These are phyloP conservation scores for Yamadazyma dushanensis DNA, from an alignment of 1,139 yeast genomes.

Conservation along the genomic window DNA sequence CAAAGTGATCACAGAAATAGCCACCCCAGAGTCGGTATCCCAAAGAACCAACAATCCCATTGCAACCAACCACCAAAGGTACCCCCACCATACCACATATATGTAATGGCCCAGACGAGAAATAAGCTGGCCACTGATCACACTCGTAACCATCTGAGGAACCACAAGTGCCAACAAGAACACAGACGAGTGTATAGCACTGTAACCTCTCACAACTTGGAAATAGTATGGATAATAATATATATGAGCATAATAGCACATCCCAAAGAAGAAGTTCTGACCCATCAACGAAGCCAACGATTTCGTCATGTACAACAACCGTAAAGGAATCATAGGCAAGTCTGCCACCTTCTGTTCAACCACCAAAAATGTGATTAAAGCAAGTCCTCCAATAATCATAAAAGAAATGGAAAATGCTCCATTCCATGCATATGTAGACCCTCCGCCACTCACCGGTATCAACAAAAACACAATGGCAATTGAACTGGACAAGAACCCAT, in stretches of 20 bases:
- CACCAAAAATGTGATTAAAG: constrained; percentile 35
- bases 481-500: constrained; percentile 44
- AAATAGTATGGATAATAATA: constrained; percentile 48
- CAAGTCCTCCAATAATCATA: constrained; percentile 44
- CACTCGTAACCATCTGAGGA: constrained; percentile 33
- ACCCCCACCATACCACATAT: constrained; percentile 39
- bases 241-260: constrained; percentile 40
- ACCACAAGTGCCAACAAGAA: constrained; percentile 39
- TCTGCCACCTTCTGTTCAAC: constrained; percentile 44
- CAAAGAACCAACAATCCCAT: constrained; percentile 34
- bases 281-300: constrained; percentile 36
- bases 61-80: constrained; percentile 38
- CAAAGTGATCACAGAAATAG: constrained; percentile 31
- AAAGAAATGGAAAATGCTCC: constrained; percentile 44
- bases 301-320: constrained; percentile 31
- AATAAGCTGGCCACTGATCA: constrained; percentile 39
- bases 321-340: constrained; percentile 52
- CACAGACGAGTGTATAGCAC: constrained; percentile 34
- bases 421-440: constrained; percentile 49
- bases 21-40: constrained; percentile 25
- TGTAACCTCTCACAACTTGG: constrained; percentile 42
- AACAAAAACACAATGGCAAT: constrained; percentile 42
- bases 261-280: constrained; percentile 47
- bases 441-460: constrained; percentile 54
- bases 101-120: constrained; percentile 38